These are phyloP conservation scores for Piromyces finnis DNA, from an alignment of 192 early-diverging fungal genomes.

Conservation along the genomic window DNA sequence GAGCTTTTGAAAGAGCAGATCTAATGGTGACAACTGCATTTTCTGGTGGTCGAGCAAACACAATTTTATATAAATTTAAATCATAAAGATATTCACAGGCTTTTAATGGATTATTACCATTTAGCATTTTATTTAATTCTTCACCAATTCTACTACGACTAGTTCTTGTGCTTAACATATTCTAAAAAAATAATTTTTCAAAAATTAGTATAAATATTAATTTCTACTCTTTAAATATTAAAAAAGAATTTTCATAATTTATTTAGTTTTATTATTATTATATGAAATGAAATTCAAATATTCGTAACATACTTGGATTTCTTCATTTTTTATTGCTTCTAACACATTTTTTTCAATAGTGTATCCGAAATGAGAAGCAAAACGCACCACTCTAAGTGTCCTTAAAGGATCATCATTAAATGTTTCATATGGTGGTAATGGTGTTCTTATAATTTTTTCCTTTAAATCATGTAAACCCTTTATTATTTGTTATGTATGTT, in stretches of 20 bases:
- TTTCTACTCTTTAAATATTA: too few relatives aligned
- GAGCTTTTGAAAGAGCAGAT: background rate
- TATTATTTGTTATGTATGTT: too few relatives aligned
- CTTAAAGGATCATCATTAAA: slow-evolving; percentile 91
- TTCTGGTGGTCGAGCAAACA: slow-evolving; percentile 10
- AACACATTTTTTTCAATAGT: slow-evolving; percentile 46
- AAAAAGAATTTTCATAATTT: too few relatives aligned
- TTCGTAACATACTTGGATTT: slow-evolving; percentile 33
- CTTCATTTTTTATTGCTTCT: slow-evolving; percentile 25
- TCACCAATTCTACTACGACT: slow-evolving; percentile 78
- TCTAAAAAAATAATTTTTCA: slow-evolving; percentile 5
- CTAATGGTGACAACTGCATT: background rate
- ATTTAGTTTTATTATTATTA: too few relatives aligned
- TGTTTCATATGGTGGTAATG: slow-evolving; percentile 68
- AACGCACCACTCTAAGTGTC: slow-evolving; percentile 80
- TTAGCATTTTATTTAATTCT: slow-evolving; percentile 88
- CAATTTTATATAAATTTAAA: slow-evolving; percentile 19
- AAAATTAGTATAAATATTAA: too few relatives aligned
- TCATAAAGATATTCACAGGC: slow-evolving; percentile 20
- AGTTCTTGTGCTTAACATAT: slow-evolving; percentile 59
- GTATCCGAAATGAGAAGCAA: slow-evolving; percentile 78
- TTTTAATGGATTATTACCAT: slow-evolving; percentile 29
- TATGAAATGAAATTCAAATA: too few relatives aligned
- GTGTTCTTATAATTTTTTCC: slow-evolving; percentile 35
- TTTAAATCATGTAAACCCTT: too few relatives aligned